Evolutionary conservation across 305 asterid species (phyloP).

Genomic region (Ajuga reptans): DNA sequence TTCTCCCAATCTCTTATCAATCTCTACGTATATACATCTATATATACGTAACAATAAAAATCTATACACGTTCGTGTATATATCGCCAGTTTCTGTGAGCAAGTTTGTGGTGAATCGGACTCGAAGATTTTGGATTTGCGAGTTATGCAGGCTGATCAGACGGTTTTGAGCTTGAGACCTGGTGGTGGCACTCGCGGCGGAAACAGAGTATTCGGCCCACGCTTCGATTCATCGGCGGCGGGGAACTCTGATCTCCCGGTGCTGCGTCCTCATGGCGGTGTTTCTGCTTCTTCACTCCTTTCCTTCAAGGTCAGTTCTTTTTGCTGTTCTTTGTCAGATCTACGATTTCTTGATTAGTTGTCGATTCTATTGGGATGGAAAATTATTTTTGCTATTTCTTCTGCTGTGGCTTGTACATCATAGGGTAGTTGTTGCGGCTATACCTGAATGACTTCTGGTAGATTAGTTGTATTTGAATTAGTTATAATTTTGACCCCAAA

Average conservation of each 20-base stretch:
- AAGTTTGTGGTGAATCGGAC: slow-evolving; percentile 27
- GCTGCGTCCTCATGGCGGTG: slow-evolving; percentile 64
- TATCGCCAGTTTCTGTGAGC: slow-evolving; percentile 3
- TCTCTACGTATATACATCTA: slow-evolving; percentile 25
- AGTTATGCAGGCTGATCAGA: slow-evolving; percentile 93
- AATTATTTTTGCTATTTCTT: neutral
- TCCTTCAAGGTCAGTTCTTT: slow-evolving; percentile 48
- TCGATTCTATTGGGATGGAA: neutral
- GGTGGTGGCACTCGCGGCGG: slow-evolving; percentile 80
- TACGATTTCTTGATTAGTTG: slow-evolving; percentile 22
- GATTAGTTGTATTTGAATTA: slow-evolving; percentile 1
- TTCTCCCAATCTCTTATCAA: neutral
- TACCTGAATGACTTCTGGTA: neutral
- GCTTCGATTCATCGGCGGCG: slow-evolving; percentile 53
- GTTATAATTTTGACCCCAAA: neutral
- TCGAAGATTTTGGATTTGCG: slow-evolving; percentile 29
- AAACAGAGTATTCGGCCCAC: slow-evolving; percentile 67
- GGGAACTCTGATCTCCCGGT: slow-evolving; percentile 55
- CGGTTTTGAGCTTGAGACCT: slow-evolving; percentile 86
- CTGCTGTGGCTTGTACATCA: neutral
- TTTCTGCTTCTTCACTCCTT: slow-evolving; percentile 23
- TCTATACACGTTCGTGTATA: slow-evolving; percentile 10
- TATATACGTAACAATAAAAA: slow-evolving; percentile 9
- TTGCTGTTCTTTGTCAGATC: slow-evolving; percentile 19
- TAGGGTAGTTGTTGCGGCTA: neutral